A percentile compares a stretch with the other conserved stretches of the same genome.
These are phyloP conservation scores for Pythium volutum DNA, from an alignment of 352 stramenopile species.

Conservation along the genomic window DNA sequence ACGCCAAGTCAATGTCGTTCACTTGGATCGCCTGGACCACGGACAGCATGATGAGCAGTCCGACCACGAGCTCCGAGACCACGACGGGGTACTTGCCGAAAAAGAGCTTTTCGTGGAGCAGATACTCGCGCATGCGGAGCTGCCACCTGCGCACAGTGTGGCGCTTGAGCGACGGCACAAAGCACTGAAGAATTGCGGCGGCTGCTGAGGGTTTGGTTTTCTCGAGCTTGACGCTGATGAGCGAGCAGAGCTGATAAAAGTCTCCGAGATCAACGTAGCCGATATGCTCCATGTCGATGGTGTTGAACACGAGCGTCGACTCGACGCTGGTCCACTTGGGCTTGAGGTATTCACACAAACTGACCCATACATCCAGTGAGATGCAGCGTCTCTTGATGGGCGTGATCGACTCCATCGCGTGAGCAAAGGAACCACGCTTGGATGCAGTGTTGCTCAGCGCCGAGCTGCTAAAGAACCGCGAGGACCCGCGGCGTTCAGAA, in stretches of 20 bases:
- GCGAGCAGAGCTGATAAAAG: constrained; percentile 77
- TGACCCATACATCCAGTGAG: constrained; percentile 71
- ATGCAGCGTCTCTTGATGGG: constrained; percentile 51
- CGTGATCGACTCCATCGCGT: constrained; percentile 34
- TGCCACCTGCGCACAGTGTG: constrained; percentile 53
- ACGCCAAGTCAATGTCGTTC: constrained; percentile 78
- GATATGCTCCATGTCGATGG: constrained; percentile 61
- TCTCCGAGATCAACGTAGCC: constrained; percentile 59
- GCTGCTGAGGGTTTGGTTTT: constrained; percentile 37
- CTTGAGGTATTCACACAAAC: constrained; percentile 67
- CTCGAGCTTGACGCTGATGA: constrained; percentile 71
- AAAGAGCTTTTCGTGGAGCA: constrained; percentile 62
- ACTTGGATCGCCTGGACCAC: constrained; percentile 80
- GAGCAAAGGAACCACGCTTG: constrained; percentile 35
- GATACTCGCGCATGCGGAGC: constrained; percentile 42
- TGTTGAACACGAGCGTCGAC: constrained; percentile 76
- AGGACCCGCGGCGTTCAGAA: constrained; percentile 49
- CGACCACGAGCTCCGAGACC: constrained; percentile 68
- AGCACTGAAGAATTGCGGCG: constrained; percentile 44
- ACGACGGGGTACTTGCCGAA: constrained; percentile 69
- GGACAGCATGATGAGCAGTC: constrained; percentile 69
- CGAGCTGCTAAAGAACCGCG: constrained; percentile 45
- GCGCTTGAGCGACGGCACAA: constrained; percentile 28
- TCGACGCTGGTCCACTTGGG: constrained; percentile 74
- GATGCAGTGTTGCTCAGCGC: constrained; percentile 30